These are phyloP conservation scores for Misopates orontium DNA, from an alignment of 257 asterid species.

Conservation along the genomic window DNA sequence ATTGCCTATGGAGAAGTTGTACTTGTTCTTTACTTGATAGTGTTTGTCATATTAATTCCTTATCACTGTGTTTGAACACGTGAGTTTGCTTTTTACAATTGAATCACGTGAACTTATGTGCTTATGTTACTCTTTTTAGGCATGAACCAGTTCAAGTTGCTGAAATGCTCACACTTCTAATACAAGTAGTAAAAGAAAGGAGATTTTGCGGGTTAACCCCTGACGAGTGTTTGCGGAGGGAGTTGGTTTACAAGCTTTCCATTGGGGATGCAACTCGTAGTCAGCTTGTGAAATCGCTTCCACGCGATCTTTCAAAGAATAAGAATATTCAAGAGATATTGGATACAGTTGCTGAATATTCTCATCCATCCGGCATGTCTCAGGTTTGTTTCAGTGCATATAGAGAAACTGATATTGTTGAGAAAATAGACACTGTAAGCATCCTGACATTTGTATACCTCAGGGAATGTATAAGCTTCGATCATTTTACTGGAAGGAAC, in stretches of 20 bases:
- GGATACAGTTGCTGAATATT: slow-evolving; percentile 74
- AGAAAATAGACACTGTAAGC: not conserved
- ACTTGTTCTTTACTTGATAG: slow-evolving; percentile 21
- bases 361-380: slow-evolving; percentile 84
- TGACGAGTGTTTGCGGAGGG: slow-evolving; percentile 62
- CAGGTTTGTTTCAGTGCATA: slow-evolving; percentile 55
- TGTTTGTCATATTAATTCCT: slow-evolving; percentile 1
- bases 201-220: slow-evolving; percentile 83
- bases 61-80: slow-evolving; percentile 7
- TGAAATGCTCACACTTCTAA: slow-evolving; percentile 86
- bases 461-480: slow-evolving; percentile 91
- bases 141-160: slow-evolving; percentile 72
- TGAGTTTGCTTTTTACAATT: slow-evolving; percentile 5
- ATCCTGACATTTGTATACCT: slow-evolving; percentile 28
- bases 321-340: slow-evolving; percentile 73
- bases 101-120: not conserved
- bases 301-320: slow-evolving; percentile 70
- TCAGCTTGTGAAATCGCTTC: slow-evolving; percentile 81
- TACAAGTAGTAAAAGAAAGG: slow-evolving; percentile 90
- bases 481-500: slow-evolving; percentile 69
- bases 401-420: not conserved
- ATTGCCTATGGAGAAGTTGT: too few species aligned
- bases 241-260: slow-evolving; percentile 33
- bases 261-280: slow-evolving; percentile 42
- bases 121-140: slow-evolving; percentile 51